Evolutionary conservation across 805 yeast species (phyloP), one percentile per base, ranked within the genome.

Genomic region (Komagataella populi): DNA sequence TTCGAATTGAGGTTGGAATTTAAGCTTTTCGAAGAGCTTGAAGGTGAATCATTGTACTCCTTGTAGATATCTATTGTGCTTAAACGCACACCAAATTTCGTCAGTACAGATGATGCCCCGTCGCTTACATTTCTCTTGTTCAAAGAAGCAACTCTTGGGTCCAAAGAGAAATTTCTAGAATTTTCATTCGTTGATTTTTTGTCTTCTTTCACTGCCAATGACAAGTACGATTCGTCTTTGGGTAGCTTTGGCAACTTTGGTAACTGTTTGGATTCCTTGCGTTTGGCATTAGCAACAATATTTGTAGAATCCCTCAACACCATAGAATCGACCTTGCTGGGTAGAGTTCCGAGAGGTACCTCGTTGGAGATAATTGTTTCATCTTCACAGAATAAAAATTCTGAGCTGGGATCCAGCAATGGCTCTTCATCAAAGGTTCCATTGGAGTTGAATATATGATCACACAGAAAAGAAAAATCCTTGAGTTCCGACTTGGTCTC

Each of bases 71-170:
- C 66, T 14, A 64, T 47, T 53, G 56, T 55, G 23, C 59, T 59
- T 56, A 63, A 50, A 14, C 60, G 54, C 23, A 63, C 64, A n/a
- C 67, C 67, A 49, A 63, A 53, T 45, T 59, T 61, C 44, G 56
- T 55, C 30, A 63, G 53, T 1, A 62, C 67, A 2, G 54, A 46
- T 10, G 59, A 54, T 10, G 65, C 63, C 50, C 52, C 53, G 6
- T n/a, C 36, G 24, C 54, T 51, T 20, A 45, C 48, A 20, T 49
- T 52, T 17, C 53, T 8, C 44, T 45, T 45, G 49, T 49, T 45
- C 3, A 5, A 4, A 30, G 39, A 30, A 36, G 51, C 44, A 23
- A 7, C 24, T 45, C 56, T 59, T 14, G 66, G 63, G 44, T 63
- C 66, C 18, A 63, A 51, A 10, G 39, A 30, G 14, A 30, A 30